Base-by-base conservation (phyloP, 352 stramenopile species). In the Phytopythium litorale region DNA sequence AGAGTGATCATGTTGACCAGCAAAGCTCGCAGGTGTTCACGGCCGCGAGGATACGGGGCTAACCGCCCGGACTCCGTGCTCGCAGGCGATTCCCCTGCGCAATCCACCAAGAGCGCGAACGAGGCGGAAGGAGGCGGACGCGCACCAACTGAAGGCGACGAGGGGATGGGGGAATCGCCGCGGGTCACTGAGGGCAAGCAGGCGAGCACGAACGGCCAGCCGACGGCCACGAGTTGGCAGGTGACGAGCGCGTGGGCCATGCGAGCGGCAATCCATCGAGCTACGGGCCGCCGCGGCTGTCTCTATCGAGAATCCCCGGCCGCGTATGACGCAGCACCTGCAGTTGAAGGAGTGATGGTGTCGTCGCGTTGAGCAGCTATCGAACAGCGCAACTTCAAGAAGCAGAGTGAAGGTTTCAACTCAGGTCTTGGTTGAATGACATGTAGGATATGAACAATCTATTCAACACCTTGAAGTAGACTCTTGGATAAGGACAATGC, bases 221-320 rank as follows among this genome's bases (percentile, higher is more conserved):
- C 7, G 35, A 40, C 35, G 7, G 1, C 28, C 16, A 32, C 48
- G 5, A 28, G 25, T 13, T 15, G 28, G 28, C 18, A 52, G 46
- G 46, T 52, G 7, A 25, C 46, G 23, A 33, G 21, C 8, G 28
- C 23, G 45, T 52, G 45, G 45, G 21, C 23, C 9, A 12, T 19
- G 0, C 7, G 23, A 23, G 9, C 21, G 15, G 25, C 13, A 37
- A 54, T 54, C 48, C 23, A 21, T 21, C 6, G 25, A 21, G 8
- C 15, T 54, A 35, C 48, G 15, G 48, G 5, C 23, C 28, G 21
- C 45, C 5, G 4, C 6, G 6, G 23, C 48, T 54, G 48, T 37
- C 48, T 54, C 48, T 54, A 21, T 54, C 23, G 25, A 37, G 48
- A 54, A 54, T 54, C n/a, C 46, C 1, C 46, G n/a, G 1, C 48